These are phyloP conservation scores for Bassia scoparia DNA, from an alignment of 148 eudicot species.

Conservation along the genomic window DNA sequence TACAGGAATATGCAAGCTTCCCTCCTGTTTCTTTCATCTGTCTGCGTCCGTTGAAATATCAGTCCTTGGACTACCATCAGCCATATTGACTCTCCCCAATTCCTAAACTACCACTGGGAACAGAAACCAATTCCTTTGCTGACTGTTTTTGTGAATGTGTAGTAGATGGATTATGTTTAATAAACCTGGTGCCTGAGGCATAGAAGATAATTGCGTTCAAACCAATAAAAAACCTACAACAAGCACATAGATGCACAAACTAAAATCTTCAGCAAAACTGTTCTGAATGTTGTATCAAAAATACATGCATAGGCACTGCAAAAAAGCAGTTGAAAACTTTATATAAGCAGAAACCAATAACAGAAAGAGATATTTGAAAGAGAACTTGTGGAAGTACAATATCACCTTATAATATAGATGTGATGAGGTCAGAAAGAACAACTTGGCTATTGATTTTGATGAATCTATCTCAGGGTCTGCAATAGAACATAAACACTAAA, in stretches of 20 bases:
- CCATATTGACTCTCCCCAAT: constrained; percentile 38
- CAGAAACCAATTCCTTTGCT: constrained; percentile 22
- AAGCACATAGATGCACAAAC: background rate
- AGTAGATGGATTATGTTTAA: constrained; percentile 10
- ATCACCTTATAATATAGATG: constrained; percentile 18
- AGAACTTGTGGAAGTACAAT: background rate
- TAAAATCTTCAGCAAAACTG: background rate
- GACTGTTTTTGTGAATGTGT: constrained; percentile 11
- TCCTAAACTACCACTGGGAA: constrained; percentile 20
- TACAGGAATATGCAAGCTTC: constrained; percentile 21
- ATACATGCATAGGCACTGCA: background rate
- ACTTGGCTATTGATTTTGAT: constrained; percentile 18
- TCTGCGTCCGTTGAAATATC: constrained; percentile 58
- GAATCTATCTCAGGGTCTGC: constrained; percentile 7
- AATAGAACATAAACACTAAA: background rate
- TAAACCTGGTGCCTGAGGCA: constrained; percentile 16
- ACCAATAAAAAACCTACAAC: background rate
- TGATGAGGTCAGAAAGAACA: constrained; percentile 15
- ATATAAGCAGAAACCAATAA: too few species aligned
- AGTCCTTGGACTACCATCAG: constrained; percentile 53
- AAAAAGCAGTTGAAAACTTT: too few species aligned
- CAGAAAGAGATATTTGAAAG: background rate
- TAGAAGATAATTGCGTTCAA: background rate
- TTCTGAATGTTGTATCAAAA: background rate
- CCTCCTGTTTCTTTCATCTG: constrained; percentile 49